A percentile compares a stretch with the other conserved stretches of the same genome.
These are phyloP conservation scores for Teunomyces stri DNA, from an alignment of 805 yeast species.

Conservation along the genomic window DNA sequence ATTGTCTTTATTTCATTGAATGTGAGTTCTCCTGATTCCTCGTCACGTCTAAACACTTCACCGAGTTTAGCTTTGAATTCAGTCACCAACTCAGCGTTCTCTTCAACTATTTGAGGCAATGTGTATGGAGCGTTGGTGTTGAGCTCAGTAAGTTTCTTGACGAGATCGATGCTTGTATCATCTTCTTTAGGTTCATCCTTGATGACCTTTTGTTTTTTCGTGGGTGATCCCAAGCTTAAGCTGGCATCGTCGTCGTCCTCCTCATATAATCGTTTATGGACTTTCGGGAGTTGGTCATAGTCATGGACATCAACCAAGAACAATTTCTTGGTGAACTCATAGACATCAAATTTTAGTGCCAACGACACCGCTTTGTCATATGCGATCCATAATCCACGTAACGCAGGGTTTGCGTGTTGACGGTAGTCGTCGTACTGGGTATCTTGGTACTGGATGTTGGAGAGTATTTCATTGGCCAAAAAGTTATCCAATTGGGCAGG, in stretches of 20 bases:
- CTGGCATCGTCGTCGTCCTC: slow-evolving; percentile 11
- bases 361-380: slow-evolving; percentile 42
- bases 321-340: slow-evolving; percentile 33
- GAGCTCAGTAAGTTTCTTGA: slow-evolving; percentile 5
- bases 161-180: neutral
- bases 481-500: slow-evolving; percentile 26
- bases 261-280: slow-evolving; percentile 15
- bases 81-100: slow-evolving; percentile 27
- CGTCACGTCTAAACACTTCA: slow-evolving; percentile 36
- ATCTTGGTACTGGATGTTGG: slow-evolving; percentile 31
- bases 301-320: slow-evolving; percentile 46
- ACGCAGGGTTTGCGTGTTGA: slow-evolving; percentile 21
- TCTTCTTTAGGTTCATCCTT: slow-evolving; percentile 7
- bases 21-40: slow-evolving; percentile 16
- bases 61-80: slow-evolving; percentile 33
- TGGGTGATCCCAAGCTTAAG: slow-evolving; percentile 31
- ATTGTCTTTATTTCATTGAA: slow-evolving; percentile 22
- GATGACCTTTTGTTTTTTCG: slow-evolving; percentile 29
- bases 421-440: slow-evolving; percentile 25
- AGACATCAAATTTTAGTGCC: slow-evolving; percentile 39
- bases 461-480: slow-evolving; percentile 31
- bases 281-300: slow-evolving; percentile 35
- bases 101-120: slow-evolving; percentile 44
- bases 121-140: slow-evolving; percentile 50
- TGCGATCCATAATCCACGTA: slow-evolving; percentile 43